These are phyloP conservation scores for Macrolepiota dolichaula DNA, from an alignment of 768 basidiomycete species.

Conservation along the genomic window DNA sequence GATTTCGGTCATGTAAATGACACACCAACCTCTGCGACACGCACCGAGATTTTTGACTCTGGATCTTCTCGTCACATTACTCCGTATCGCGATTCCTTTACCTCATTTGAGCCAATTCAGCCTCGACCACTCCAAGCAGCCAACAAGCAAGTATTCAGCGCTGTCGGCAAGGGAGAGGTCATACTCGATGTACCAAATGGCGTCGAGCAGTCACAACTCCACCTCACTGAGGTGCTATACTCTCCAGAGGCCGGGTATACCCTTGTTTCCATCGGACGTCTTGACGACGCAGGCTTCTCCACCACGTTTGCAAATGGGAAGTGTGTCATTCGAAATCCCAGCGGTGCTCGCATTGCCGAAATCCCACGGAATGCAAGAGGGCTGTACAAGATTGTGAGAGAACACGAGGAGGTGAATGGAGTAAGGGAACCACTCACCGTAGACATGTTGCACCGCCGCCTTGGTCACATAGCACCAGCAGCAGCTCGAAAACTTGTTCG, in stretches of 20 bases:
- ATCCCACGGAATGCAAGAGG: slow-evolving; percentile 9
- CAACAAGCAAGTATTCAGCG: no score
- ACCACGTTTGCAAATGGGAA: background rate
- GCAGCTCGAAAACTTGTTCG: background rate
- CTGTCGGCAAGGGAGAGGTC: no score
- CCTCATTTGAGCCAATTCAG: no score
- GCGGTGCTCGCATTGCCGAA: slow-evolving; percentile 16
- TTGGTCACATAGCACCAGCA: slow-evolving; percentile 1
- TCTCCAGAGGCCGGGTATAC: no score
- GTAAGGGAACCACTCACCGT: background rate
- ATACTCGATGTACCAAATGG: no score
- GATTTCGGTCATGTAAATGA: no score
- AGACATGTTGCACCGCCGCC: background rate
- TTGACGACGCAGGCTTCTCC: background rate
- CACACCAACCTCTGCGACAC: no score
- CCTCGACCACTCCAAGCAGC: no score
- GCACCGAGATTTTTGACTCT: no score
- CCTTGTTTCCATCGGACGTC: slow-evolving; percentile 14
- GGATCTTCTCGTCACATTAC: no score
- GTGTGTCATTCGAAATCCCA: slow-evolving; percentile 19
- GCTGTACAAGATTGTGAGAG: no score
- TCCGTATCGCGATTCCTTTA: no score
- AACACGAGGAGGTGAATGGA: slow-evolving; percentile 4
- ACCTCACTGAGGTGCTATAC: slow-evolving; percentile 31
- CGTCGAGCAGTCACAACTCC: slow-evolving; percentile 9